Evolutionary conservation across 495 filamentous ascomycete genomes (phyloP).

Genomic region (Chlorociboria aeruginascens): DNA sequence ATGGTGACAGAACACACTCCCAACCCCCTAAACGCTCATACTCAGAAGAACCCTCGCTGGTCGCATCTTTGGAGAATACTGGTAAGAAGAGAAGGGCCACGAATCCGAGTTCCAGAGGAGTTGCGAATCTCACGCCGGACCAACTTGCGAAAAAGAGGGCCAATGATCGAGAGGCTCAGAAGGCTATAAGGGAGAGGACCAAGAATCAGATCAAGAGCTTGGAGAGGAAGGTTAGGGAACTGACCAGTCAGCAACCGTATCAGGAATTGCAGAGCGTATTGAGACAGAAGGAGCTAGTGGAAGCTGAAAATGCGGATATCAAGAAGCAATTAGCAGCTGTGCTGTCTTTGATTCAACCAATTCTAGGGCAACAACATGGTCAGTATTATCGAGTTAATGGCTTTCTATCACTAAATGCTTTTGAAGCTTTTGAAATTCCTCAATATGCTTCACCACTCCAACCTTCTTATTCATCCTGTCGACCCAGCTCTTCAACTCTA

Average conservation of each 20-base stretch:
- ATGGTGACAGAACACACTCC: too few species aligned
- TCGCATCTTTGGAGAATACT: not conserved
- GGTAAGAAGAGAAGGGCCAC: conserved; percentile 21
- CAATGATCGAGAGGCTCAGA: conserved; percentile 83
- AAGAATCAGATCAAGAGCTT: conserved; percentile 73
- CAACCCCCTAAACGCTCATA: too few species aligned
- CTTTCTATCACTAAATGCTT: conserved; percentile 1
- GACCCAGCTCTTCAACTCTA: conserved; percentile 23
- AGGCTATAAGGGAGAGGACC: conserved; percentile 76
- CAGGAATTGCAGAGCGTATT: conserved; percentile 62
- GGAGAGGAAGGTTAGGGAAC: conserved; percentile 60
- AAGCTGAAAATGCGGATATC: conserved; percentile 61
- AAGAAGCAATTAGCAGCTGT: conserved; percentile 47
- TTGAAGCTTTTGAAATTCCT: conserved; percentile 10
- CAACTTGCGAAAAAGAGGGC: conserved; percentile 72
- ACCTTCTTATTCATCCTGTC: conserved; percentile 7
- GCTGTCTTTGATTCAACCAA: conserved; percentile 52
- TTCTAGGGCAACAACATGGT: conserved; percentile 27
- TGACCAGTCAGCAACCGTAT: conserved; percentile 63
- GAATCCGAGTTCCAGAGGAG: conserved; percentile 30
- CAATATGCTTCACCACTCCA: conserved; percentile 5
- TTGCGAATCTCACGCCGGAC: conserved; percentile 60
- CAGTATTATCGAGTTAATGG: conserved; percentile 11
- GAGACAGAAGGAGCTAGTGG: conserved; percentile 54
- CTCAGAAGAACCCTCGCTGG: too few species aligned